These are phyloP conservation scores for Colletotrichum godetiae DNA, from an alignment of 2,329 filamentous ascomycete species.

Conservation along the genomic window DNA sequence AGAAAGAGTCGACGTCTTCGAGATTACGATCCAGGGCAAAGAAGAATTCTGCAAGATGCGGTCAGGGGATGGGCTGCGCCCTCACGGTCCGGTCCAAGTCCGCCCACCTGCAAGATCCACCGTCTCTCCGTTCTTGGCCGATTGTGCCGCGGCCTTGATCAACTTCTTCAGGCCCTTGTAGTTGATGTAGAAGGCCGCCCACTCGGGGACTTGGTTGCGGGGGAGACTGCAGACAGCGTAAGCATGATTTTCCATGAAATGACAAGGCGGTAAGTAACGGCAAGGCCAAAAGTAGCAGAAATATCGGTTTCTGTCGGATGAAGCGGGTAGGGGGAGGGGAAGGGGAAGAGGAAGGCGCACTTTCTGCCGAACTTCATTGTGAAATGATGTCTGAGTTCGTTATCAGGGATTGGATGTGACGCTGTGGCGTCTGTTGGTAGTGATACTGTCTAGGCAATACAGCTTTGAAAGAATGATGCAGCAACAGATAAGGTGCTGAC, in stretches of 20 bases:
- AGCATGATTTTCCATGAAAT: conserved; percentile 31
- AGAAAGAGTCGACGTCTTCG: conserved; percentile 95
- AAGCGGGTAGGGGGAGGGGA: not conserved
- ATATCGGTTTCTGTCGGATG: not conserved
- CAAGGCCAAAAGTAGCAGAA: not conserved
- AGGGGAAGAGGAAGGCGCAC: conserved; percentile 46
- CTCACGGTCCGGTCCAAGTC: conserved; percentile 43
- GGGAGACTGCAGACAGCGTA: conserved; percentile 65
- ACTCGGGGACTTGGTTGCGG: conserved; percentile 87
- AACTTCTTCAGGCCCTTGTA: conserved; percentile 96
- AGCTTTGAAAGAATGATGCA: not conserved
- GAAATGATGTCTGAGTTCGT: conserved; percentile 53
- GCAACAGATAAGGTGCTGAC: conserved; percentile 22
- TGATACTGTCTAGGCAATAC: conserved; percentile 5
- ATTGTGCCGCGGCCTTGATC: conserved; percentile 81
- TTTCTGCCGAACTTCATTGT: conserved; percentile 74
- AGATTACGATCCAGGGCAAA: conserved; percentile 96
- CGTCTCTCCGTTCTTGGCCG: conserved; percentile 75
- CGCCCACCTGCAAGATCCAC: conserved; percentile 90
- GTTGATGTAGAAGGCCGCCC: conserved; percentile 86
- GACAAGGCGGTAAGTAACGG: not conserved
- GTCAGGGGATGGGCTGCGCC: conserved; percentile 51
- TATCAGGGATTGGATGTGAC: conserved; percentile 13
- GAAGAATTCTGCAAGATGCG: conserved; percentile 82
- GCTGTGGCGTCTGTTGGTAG: conserved; percentile 17